These are phyloP conservation scores for Cyclotella sp. DNA, from an alignment of 108 stramenopile genomes.

Conservation along the genomic window DNA sequence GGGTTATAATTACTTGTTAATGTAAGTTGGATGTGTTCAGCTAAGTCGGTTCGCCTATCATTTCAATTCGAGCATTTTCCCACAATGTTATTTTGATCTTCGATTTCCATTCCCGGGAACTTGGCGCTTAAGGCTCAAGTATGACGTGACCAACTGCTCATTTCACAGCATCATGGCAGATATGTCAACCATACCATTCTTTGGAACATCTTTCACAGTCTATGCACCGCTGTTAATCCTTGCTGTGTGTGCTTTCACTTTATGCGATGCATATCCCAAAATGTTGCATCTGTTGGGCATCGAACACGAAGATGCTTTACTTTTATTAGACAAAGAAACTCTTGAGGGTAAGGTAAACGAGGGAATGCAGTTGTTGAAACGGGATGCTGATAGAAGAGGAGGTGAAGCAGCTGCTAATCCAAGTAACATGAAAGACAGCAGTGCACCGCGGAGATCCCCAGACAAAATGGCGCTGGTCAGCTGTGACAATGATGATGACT, in stretches of 20 bases:
- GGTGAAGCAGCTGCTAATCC: background rate
- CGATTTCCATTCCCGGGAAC: no score
- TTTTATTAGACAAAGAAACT: constrained; percentile 54
- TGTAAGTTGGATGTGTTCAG: constrained; percentile 42
- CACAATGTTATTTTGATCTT: no score
- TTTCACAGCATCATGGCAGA: constrained; percentile 58
- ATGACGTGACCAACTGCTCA: constrained; percentile 54
- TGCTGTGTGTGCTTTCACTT: constrained; percentile 56
- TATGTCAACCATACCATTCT: constrained; percentile 68
- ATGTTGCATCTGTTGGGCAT: constrained; percentile 55
- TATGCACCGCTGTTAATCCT: constrained; percentile 66
- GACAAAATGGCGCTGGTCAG: constrained; percentile 9
- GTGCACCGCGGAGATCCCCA: background rate
- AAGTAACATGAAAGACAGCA: background rate
- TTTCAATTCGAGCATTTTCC: no score
- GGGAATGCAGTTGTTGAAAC: constrained; percentile 57
- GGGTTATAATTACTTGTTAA: constrained; percentile 72
- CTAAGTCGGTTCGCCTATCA: background rate
- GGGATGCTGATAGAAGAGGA: constrained; percentile 42
- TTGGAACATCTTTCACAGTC: constrained; percentile 63
- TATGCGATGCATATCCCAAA: constrained; percentile 59
- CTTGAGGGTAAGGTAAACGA: constrained; percentile 60
- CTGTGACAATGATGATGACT: background rate
- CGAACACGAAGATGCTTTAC: constrained; percentile 67
- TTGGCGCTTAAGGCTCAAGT: constrained; percentile 52